Conservation (phyloP, 768 basidiomycete species). For the Mycena albidolilacea region DNA sequence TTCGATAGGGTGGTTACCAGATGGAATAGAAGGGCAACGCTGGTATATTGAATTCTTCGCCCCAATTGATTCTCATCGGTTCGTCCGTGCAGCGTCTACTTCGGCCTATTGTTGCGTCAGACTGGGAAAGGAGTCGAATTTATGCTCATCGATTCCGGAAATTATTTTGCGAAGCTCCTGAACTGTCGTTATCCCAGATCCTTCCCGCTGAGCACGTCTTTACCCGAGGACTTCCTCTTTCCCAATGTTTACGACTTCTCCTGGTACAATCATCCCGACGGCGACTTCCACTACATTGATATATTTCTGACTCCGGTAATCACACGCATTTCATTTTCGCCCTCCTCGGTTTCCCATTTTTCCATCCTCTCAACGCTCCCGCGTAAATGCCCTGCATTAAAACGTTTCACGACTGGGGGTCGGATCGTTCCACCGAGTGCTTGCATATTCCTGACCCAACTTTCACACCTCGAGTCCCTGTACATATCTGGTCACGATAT, state of each 20-base stretch:
- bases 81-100: background rate
- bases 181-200: background rate
- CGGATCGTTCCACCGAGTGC: background rate
- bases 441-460: background rate
- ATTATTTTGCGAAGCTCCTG: background rate
- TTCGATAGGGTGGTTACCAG: background rate
- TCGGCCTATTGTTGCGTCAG: background rate
- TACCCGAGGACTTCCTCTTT: background rate
- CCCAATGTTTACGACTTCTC: background rate
- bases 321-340: background rate
- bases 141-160: background rate
- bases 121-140: background rate
- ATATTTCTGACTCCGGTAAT: background rate
- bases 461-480: background rate
- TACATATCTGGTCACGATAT: background rate
- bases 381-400: background rate
- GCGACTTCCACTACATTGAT: background rate
- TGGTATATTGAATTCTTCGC: background rate
- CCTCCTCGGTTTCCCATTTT: background rate
- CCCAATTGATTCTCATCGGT: background rate
- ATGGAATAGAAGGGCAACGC: background rate
- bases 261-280: background rate
- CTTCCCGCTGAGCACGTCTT: background rate
- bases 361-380: constrained; percentile 5
- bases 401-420: background rate